Percentiles rank a stretch among this genome's conserved stretches.
These are phyloP conservation scores for Firmiana major DNA, from an alignment of 345 rosid genomes.

Conservation along the genomic window DNA sequence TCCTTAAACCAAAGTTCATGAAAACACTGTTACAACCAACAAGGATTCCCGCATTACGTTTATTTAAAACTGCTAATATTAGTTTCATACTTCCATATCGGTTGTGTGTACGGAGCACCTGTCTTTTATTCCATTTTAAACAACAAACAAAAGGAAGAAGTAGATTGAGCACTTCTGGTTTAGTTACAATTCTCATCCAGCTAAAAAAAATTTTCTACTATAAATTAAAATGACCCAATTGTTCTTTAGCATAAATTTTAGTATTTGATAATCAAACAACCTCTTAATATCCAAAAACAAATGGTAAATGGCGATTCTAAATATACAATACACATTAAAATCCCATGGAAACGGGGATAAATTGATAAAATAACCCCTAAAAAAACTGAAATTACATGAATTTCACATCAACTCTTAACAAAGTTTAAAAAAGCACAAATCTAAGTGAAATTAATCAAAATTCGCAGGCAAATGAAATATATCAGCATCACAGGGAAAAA, in stretches of 20 bases:
- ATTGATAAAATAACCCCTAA: background rate
- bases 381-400: background rate
- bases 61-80: background rate
- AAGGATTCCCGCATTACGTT: background rate
- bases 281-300: no score
- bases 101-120: background rate
- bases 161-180: background rate
- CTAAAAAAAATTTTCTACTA: background rate
- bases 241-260: background rate
- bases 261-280: background rate
- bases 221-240: background rate
- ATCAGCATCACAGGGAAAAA: no score
- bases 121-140: background rate
- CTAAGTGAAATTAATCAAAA: background rate
- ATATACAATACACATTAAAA: background rate
- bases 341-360: background rate
- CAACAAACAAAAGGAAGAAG: background rate
- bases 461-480: background rate
- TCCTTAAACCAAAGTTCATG: background rate
- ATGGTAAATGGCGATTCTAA: background rate
- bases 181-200: background rate
- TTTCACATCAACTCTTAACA: background rate
- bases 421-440: background rate
- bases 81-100: background rate
- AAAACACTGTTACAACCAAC: background rate